Percentiles rank a stretch among this genome's conserved stretches.
phyloP scores from a whole-genome alignment of 73 alveolate species.

The Blepharisma japonicum region DNA sequence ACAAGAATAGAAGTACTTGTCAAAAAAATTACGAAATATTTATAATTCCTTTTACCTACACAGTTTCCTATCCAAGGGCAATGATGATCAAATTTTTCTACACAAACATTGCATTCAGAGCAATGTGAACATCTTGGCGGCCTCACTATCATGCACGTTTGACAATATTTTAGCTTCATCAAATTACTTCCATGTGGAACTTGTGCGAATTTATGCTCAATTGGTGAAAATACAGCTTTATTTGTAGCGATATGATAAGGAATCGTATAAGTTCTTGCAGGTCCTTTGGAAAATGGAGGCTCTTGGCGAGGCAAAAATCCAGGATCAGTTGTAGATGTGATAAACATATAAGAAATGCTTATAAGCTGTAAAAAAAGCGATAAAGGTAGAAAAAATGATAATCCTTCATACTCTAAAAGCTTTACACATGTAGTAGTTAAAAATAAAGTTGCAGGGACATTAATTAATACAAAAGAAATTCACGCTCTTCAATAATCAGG shows the following conservation, averaged over 20 bases:
- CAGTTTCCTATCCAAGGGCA: too few relatives aligned
- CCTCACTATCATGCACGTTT: slow-evolving; percentile 25
- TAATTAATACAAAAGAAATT: not conserved
- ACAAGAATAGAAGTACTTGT: too few relatives aligned
- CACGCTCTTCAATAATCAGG: slow-evolving; percentile 5
- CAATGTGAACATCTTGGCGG: slow-evolving; percentile 33
- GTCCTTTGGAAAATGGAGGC: slow-evolving; percentile 32
- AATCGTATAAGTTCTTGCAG: slow-evolving; percentile 9
- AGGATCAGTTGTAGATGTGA: not conserved
- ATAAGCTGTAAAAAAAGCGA: not conserved
- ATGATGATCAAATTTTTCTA: too few relatives aligned
- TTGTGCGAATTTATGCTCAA: not conserved
- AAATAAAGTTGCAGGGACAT: slow-evolving; percentile 12
- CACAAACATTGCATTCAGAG: not conserved
- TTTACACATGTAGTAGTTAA: not conserved
- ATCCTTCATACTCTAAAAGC: not conserved
- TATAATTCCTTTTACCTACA: too few relatives aligned
- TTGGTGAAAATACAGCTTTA: not conserved
- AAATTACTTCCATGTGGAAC: not conserved
- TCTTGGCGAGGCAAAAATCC: slow-evolving; percentile 23
- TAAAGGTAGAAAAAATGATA: not conserved
- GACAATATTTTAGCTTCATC: slow-evolving; percentile 22
- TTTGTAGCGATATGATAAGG: not conserved
- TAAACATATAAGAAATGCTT: not conserved
- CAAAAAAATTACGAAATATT: too few relatives aligned